These are phyloP conservation scores for Glutinoglossum americanum DNA, from an alignment of 495 filamentous ascomycete genomes.

Conservation along the genomic window DNA sequence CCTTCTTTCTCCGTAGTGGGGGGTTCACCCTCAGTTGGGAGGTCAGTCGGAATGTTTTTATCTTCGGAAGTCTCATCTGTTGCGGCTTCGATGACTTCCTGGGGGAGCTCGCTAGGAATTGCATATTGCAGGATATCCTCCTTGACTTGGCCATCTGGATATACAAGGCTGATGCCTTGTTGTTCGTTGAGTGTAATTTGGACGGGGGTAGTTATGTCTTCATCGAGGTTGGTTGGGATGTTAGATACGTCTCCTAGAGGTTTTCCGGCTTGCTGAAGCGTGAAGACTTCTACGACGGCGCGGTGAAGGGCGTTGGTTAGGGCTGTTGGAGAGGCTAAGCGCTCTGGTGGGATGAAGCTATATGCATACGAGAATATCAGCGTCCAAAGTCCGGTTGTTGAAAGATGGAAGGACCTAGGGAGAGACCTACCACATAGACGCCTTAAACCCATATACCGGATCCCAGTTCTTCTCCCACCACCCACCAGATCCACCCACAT, in stretches of 20 bases:
- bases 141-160: not conserved
- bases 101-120: not conserved
- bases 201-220: not conserved
- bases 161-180: not conserved
- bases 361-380: not conserved
- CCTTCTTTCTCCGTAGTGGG: no score
- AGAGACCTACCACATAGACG: not conserved
- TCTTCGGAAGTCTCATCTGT: not conserved
- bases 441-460: constrained; percentile 15
- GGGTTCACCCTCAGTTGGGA: not conserved
- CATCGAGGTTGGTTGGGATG: not conserved
- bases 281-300: constrained; percentile 38
- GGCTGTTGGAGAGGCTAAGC: constrained; percentile 11
- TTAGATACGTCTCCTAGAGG: not conserved
- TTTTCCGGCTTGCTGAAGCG: constrained; percentile 22
- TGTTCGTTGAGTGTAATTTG: not conserved
- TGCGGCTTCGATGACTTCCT: not conserved
- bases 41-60: no score
- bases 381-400: not conserved
- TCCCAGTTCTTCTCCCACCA: constrained; percentile 27
- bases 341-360: constrained; percentile 10
- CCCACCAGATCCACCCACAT: constrained; percentile 25
- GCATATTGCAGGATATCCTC: constrained; percentile 1
- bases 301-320: constrained; percentile 26
- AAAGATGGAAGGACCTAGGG: not conserved